A percentile compares a stretch with the other conserved stretches of the same genome.
These are phyloP conservation scores for Pontederia paniculata DNA, from an alignment of 176 grass and related monocot genomes.

Conservation along the genomic window DNA sequence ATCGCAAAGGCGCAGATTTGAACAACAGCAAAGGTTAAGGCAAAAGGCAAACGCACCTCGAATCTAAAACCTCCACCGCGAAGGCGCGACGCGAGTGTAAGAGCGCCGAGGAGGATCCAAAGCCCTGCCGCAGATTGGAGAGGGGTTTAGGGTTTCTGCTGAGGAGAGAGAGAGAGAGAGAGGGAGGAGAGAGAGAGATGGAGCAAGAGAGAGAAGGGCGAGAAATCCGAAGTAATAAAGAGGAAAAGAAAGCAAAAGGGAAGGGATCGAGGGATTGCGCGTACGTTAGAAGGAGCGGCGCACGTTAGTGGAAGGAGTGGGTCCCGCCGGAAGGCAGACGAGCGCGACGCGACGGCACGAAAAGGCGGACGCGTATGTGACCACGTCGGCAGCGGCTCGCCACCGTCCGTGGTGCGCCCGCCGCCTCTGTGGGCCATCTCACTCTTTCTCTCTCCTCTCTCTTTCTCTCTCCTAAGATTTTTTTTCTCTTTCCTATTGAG, in stretches of 20 bases:
- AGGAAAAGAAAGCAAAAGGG: background rate
- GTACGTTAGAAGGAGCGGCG: background rate
- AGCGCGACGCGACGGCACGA: background rate
- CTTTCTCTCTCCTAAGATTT: background rate
- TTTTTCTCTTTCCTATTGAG: background rate
- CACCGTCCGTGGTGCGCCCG: background rate
- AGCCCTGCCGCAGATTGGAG: no score
- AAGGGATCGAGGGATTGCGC: background rate
- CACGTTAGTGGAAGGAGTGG: background rate
- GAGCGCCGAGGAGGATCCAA: no score
- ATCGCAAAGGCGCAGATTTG: no score
- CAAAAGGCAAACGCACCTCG: no score
- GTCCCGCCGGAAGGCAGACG: background rate
- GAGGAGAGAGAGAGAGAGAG: background rate
- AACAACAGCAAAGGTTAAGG: no score
- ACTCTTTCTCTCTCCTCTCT: background rate
- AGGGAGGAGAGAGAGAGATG: background rate
- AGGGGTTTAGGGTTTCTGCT: no score
- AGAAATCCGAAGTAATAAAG: background rate
- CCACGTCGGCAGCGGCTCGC: slow-evolving; percentile 1
- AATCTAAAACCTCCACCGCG: no score
- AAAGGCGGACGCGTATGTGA: background rate
- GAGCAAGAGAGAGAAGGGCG: background rate
- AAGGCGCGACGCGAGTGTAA: no score
- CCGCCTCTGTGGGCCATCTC: background rate